Base-by-base conservation (phyloP, 2,329 filamentous ascomycete genomes). In the Mycosphaerella sp. region DNA sequence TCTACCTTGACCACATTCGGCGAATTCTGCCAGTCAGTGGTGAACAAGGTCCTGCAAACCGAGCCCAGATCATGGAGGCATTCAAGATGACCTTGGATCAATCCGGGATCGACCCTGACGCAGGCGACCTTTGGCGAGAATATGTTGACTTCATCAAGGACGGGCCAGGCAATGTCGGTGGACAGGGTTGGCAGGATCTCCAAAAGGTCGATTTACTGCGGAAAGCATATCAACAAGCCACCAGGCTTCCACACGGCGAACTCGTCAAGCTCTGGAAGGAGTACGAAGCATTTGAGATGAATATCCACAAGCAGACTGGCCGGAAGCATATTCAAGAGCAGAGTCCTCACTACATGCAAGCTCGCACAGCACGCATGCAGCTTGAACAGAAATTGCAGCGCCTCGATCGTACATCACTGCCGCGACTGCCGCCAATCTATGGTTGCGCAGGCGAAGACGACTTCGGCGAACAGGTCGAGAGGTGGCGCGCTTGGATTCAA, bases 171-270 rank as follows among this genome's bases (percentile, higher is more conserved):
- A 59, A 49, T 8, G 82, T 82, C 52, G 91, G 90, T 21, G 93
- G 91, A 39, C 84, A 78, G 52, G 84, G 81, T 52, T 98, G 93
- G 94, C 90, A 97, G 70, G 93, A 97, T 66, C 87, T 91, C 71
- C 93, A 97, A 67, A 98, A 98, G 76, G 95, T 95, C 86, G 93
- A 98, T 63, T 77, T 87, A 60, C 73, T 98, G 45, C 85, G 93
- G 53, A 95, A 94, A 67, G 87, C 88, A 0, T 98, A 96, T 67
- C 90, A 96, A 63, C 85, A 85, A 47, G 91, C 91, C 12, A 87
- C 96, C 52, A 84, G 82, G 59, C 81, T 96, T 35, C 94, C 94
- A 4, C 95, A 89, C 57, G 81, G 85, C 49, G 86, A 85, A 28
- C 81, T 95, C 43, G 87, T 91, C 64, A 80, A 79, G 46, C 73